Percentiles rank a stretch among this genome's conserved stretches.
These are phyloP conservation scores for Dendrothele bispora DNA, from an alignment of 768 basidiomycete species.

Conservation along the genomic window DNA sequence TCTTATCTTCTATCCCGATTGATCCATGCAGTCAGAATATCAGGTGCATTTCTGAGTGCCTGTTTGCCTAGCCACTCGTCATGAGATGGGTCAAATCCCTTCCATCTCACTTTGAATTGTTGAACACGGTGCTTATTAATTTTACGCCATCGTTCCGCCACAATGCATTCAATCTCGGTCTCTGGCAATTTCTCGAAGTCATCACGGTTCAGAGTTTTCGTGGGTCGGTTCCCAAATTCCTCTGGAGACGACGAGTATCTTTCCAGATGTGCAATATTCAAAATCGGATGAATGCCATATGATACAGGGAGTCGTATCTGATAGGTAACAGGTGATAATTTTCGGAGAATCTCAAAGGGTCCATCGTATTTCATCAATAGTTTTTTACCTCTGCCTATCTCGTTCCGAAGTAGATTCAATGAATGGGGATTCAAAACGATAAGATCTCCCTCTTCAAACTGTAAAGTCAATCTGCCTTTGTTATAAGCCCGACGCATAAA, in stretches of 20 bases:
- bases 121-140: neutral
- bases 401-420: conserved; percentile 17
- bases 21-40: too few relatives aligned
- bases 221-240: neutral
- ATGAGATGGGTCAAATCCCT: conserved; percentile 4
- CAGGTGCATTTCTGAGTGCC: conserved; percentile 9
- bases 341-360: conserved; percentile 24
- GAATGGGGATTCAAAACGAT: conserved; percentile 26
- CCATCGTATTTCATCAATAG: conserved; percentile 20
- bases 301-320: conserved; percentile 18
- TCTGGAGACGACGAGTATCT: conserved; percentile 14
- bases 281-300: conserved; percentile 23
- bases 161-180: conserved; percentile 8
- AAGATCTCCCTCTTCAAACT: conserved; percentile 14
- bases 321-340: conserved; percentile 21
- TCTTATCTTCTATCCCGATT: too few relatives aligned
- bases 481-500: conserved; percentile 20
- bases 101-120: conserved; percentile 5
- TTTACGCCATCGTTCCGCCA: neutral
- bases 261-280: conserved; percentile 22
- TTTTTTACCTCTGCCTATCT: conserved; percentile 21
- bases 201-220: neutral
- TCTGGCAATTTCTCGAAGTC: neutral
- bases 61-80: conserved; percentile 5
- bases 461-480: conserved; percentile 10